Percentiles rank a stretch among this genome's conserved stretches.
Conservation (phyloP, 148 eudicot genomes). For the Persicaria maculosa region DNA sequence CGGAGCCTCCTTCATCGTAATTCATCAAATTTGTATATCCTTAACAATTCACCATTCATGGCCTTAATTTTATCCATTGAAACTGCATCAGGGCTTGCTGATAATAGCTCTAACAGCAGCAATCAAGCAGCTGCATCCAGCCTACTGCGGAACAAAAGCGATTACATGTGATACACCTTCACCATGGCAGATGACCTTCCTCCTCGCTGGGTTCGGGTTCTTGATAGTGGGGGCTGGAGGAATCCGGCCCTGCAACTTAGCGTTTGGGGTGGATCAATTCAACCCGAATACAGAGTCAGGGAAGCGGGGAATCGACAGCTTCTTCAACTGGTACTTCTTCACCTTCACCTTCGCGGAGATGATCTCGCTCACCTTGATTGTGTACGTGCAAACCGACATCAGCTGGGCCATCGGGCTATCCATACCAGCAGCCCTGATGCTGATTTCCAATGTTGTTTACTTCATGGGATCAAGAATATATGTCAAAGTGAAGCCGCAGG, state of each 20-base stretch:
- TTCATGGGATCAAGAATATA: conserved; percentile 59
- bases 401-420: conserved; percentile 83
- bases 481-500: conserved; percentile 71
- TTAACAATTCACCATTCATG: neutral
- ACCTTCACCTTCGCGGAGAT: conserved; percentile 78
- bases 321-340: conserved; percentile 31
- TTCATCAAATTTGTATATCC: neutral
- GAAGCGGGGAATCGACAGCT: conserved; percentile 14
- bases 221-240: conserved; percentile 16
- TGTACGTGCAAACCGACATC: conserved; percentile 65
- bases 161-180: conserved; percentile 1
- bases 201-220: conserved; percentile 13
- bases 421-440: conserved; percentile 67
- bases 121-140: conserved; percentile 14
- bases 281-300: conserved; percentile 18
- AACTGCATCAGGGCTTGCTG: conserved; percentile 13
- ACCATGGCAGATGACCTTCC: conserved; percentile 16
- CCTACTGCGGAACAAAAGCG: conserved; percentile 3
- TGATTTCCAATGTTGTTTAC: conserved; percentile 41
- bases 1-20: conserved; percentile 27
- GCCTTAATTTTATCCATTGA: neutral
- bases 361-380: conserved; percentile 58
- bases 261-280: conserved; percentile 19
- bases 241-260: conserved; percentile 15
- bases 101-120: conserved; percentile 18